phyloP scores from a whole-genome alignment of 495 filamentous ascomycete genomes.

The Thermothielavioides terrestris region DNA sequence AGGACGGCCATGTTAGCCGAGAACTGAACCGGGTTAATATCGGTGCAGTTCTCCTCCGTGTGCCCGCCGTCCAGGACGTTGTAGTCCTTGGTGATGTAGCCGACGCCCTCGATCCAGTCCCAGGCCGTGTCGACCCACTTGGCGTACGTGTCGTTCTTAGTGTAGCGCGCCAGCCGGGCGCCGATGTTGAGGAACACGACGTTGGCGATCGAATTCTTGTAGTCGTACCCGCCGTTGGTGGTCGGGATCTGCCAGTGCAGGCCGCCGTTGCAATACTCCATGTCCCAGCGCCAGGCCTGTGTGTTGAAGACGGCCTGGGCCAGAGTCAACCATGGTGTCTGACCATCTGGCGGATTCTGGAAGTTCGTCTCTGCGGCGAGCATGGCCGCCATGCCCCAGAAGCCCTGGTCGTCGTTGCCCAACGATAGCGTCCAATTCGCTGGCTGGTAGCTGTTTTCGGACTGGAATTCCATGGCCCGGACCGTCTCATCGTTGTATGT shows the following conservation, averaged over 20 bases:
- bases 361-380: slow-evolving; percentile 57
- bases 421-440: slow-evolving; percentile 51
- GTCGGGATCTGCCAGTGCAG: slow-evolving; percentile 74
- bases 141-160: slow-evolving; percentile 58
- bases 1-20: slow-evolving; percentile 63
- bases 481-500: slow-evolving; percentile 50
- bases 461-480: slow-evolving; percentile 50
- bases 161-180: slow-evolving; percentile 63
- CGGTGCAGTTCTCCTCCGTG: slow-evolving; percentile 41
- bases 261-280: slow-evolving; percentile 59
- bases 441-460: slow-evolving; percentile 56
- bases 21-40: slow-evolving; percentile 49
- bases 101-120: slow-evolving; percentile 52
- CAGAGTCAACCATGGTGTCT: slow-evolving; percentile 68
- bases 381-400: slow-evolving; percentile 64
- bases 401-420: slow-evolving; percentile 62
- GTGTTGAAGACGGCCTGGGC: slow-evolving; percentile 78
- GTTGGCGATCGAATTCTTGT: slow-evolving; percentile 67
- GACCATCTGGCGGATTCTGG: slow-evolving; percentile 45
- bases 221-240: slow-evolving; percentile 68
- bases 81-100: slow-evolving; percentile 43
- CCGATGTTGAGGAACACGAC: slow-evolving; percentile 63
- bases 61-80: slow-evolving; percentile 53
- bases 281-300: slow-evolving; percentile 59
- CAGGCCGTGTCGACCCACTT: slow-evolving; percentile 62